A percentile compares a stretch with the other conserved stretches of the same genome.
Evolutionary conservation across 441 rosid species (phyloP).

Genomic region (Populus tomentosa): DNA sequence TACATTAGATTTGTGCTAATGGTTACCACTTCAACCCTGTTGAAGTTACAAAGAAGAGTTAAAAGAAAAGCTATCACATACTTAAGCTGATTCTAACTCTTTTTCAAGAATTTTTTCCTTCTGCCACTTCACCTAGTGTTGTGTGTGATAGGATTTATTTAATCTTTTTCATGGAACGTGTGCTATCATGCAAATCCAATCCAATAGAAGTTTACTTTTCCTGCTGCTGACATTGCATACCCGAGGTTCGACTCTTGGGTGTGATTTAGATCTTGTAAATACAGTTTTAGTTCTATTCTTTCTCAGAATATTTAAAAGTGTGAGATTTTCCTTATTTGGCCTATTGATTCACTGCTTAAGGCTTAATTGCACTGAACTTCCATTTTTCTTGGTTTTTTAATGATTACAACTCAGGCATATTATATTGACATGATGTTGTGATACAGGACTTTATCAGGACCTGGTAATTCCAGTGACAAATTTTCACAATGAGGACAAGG

Average conservation of each 20-base stretch:
- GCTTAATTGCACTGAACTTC: not conserved
- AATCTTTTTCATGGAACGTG: not conserved
- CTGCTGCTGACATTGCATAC: not conserved
- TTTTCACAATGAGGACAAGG: slow-evolving; percentile 68
- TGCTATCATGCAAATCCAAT: not conserved
- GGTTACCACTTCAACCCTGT: not conserved
- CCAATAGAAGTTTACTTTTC: not conserved
- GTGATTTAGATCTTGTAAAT: not conserved
- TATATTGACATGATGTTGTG: not conserved
- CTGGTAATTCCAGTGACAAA: slow-evolving; percentile 73
- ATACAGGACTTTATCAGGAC: slow-evolving; percentile 65
- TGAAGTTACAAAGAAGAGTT: not conserved
- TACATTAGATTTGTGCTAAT: not conserved
- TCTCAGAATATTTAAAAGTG: not conserved
- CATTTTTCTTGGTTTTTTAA: not conserved
- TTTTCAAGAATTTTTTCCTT: not conserved
- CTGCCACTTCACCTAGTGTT: not conserved
- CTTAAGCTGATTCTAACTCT: not conserved
- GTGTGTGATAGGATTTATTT: not conserved
- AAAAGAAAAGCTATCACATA: not conserved
- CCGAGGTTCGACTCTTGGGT: not conserved
- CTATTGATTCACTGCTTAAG: not conserved
- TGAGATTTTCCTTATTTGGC: not conserved
- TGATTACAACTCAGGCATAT: not conserved
- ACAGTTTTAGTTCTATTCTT: not conserved